Evolutionary conservation across 805 yeast species (phyloP), one percentile per base, ranked within the genome.

Genomic region (Isabelozyma gotoi): DNA sequence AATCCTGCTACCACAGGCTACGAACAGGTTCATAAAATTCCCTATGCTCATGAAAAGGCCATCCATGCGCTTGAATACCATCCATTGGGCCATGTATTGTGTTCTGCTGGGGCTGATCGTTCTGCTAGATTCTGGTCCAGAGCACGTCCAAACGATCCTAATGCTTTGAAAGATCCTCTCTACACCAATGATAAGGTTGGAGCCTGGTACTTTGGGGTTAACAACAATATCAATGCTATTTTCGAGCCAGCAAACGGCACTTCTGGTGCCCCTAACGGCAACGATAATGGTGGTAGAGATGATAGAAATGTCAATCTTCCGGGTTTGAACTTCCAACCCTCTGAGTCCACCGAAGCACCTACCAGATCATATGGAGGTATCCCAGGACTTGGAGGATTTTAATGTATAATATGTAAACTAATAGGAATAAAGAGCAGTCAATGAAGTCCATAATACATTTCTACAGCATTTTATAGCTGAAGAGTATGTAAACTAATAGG

Each of bases 91-190:
- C 97, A 94, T 65, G 70, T 92, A 40, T 69, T 94, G 29, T 83
- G 95, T 43, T 82, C 97, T 6, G 98, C 97, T 0, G 92, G 97
- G 15, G 89, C 94, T 44, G 99, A 94, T 63, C 80, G 94, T 59
- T 82, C 95, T 4, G 88, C 96, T 18, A 69, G 97, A 43, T 88
- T 95, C 65, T 94, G 99, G 99, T 82, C 91, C 21, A 74, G 99
- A 40, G 85, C 96, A 1, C 76, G 96, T 59, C 97, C 97, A 2
- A 85, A 84, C 52, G 99, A 94, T 67, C 85, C 88, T 0, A 79
- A 78, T 57, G 86, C 88, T 2, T 89, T 81, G 68, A 80, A 82
- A 50, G 96, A 88, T 61, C 85, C 88, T 12, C 82, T 88, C 44
- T 89, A 90, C 64, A 84, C 88, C 10, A 68, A 73, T 51, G 74